A percentile compares a stretch with the other conserved stretches of the same genome.
Evolutionary conservation across 2,329 filamentous ascomycete species (phyloP).

Genomic region (Sclerotinia sclerotiorum): DNA sequence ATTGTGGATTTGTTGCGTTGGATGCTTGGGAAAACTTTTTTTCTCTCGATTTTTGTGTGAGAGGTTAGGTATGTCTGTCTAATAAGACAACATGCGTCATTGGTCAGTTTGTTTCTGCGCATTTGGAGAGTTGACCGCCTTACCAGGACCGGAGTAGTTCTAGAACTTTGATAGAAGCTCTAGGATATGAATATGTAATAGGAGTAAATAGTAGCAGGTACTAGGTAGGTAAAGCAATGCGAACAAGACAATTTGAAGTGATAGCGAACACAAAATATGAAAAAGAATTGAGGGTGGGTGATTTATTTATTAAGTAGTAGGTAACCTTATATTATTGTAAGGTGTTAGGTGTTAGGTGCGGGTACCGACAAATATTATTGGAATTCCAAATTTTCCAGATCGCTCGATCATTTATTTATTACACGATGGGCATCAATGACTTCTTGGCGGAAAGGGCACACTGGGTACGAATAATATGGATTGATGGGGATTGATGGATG

Average conservation of each 20-base stretch:
- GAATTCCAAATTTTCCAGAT: slow-evolving; percentile 3
- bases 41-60: neutral
- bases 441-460: slow-evolving; percentile 12
- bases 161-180: slow-evolving; percentile 5
- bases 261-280: neutral
- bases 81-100: slow-evolving; percentile 17
- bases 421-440: slow-evolving; percentile 10
- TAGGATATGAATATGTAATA: neutral
- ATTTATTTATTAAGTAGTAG: neutral
- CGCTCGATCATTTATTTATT: slow-evolving; percentile 5
- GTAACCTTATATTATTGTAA: neutral
- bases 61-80: neutral
- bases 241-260: neutral
- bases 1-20: slow-evolving; percentile 18
- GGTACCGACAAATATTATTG: neutral
- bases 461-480: too few species aligned
- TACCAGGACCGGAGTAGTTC: neutral
- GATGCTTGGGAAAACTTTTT: slow-evolving; percentile 22
- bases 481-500: too few species aligned
- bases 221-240: neutral
- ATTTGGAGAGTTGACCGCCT: neutral
- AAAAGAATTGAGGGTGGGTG: neutral
- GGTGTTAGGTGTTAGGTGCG: neutral
- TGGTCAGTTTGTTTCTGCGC: slow-evolving; percentile 6
- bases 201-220: too few species aligned